Evolutionary conservation across 345 rosid species (phyloP), one percentile per base, ranked within the genome.

Genomic region (Arabidopsis arenosa): DNA sequence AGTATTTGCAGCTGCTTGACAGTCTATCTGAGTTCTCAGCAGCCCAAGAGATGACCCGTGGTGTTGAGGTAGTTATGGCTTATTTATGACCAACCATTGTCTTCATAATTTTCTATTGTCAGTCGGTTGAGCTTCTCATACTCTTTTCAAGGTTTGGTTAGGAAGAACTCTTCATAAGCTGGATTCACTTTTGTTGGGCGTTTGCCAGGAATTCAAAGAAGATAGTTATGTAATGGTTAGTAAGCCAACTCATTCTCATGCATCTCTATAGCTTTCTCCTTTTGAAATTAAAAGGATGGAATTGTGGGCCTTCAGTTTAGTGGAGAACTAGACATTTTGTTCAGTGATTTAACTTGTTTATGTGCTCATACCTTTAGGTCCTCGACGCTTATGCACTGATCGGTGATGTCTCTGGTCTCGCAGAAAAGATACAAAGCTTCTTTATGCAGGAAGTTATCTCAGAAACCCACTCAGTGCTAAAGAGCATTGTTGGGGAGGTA

Each of bases 401-500:
- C 44, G 99, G 99, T 65, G 98, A 96, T 83, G 80, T 89, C 51
- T 88, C 98, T 71, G 99, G 99, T 79, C 98, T 96, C 71, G 95
- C 96, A 43, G 99, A 92, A 80, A 96, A 96, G 88, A 86, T 96
- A 75, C 97, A 96, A 67, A 96, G 98, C 84, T 92, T 89, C 83
- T 96, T 87, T 80, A 88, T 93, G 98, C 98, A 96, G 77, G 99
- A 96, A 81, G 95, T 91, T 85, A 87, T 96, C 70, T 87, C 98
- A 52, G 96, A 90, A 84, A 92, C 96, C 21, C 94, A 96, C 75
- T 80, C 84, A 45, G 89, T 89, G 32, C 77, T 96, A 84, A 92
- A 88, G 87, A 78, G 80, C 80, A 80, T 86, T 56, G 85, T 91
- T 75, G 84, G 84, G 41, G 99, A 93, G 98, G 99, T 96, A 85